Percentiles rank a stretch among this genome's conserved stretches.
Evolutionary conservation across 768 basidiomycete species (phyloP).

Genomic region (Pulveroboletus sp.): DNA sequence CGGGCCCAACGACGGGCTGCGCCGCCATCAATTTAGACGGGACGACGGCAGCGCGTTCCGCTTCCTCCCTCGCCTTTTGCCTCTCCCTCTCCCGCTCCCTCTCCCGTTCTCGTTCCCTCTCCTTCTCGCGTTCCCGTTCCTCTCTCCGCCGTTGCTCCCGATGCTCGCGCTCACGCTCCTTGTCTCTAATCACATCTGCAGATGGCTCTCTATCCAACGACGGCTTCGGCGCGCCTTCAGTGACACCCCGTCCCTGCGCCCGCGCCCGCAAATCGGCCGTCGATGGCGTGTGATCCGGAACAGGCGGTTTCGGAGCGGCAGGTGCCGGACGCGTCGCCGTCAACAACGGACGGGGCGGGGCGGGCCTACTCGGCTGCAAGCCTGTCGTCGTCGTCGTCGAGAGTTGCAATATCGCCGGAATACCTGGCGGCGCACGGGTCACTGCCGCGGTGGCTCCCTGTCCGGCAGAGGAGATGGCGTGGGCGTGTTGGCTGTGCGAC

Average conservation of each 20-base stretch:
- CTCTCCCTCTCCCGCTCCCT: slow-evolving; percentile 28
- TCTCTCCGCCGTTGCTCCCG: slow-evolving; percentile 39
- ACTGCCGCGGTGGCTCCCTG: slow-evolving; percentile 22
- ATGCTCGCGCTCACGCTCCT: slow-evolving; percentile 35
- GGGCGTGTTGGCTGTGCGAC: slow-evolving; percentile 37
- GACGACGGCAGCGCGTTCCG: slow-evolving; percentile 37
- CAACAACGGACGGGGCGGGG: slow-evolving; percentile 65
- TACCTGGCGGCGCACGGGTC: slow-evolving; percentile 26
- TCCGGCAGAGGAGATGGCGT: slow-evolving; percentile 37
- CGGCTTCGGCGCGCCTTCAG: slow-evolving; percentile 31
- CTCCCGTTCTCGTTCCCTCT: slow-evolving; percentile 37
- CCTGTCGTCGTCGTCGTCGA: too few relatives aligned
- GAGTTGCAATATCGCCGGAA: slow-evolving; percentile 23
- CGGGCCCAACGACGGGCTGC: slow-evolving; percentile 46
- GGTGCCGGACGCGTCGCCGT: slow-evolving; percentile 54
- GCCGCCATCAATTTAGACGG: slow-evolving; percentile 45
- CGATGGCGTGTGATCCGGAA: slow-evolving; percentile 54
- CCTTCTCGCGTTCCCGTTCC: slow-evolving; percentile 32
- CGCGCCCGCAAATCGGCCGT: slow-evolving; percentile 65
- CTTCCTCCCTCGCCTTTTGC: slow-evolving; percentile 29
- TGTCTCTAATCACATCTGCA: slow-evolving; percentile 33
- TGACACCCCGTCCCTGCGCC: slow-evolving; percentile 54
- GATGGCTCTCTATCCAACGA: slow-evolving; percentile 39
- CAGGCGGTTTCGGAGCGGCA: slow-evolving; percentile 37
- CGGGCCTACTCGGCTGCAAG: slow-evolving; percentile 59